Evolutionary conservation across 768 basidiomycete genomes (phyloP).

Genomic region (Tremella fuciformis): DNA sequence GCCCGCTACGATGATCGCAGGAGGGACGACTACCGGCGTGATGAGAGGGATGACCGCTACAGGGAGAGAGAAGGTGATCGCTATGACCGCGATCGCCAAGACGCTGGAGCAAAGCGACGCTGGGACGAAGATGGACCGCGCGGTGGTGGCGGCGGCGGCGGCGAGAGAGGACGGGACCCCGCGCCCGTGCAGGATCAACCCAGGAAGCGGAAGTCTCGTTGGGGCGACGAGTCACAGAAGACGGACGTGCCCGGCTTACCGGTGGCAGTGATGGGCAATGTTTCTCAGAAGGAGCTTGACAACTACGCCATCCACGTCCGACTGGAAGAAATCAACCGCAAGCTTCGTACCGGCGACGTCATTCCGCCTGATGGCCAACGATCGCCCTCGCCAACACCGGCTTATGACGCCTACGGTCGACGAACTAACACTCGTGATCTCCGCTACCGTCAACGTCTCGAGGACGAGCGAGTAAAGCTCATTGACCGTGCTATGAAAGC

Average conservation of each 20-base stretch:
- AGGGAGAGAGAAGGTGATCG: slow-evolving; percentile 5
- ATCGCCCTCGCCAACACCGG: slow-evolving; percentile 93
- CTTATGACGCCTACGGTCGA: slow-evolving; percentile 95
- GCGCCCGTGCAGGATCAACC: slow-evolving; percentile 77
- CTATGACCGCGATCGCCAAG: slow-evolving; percentile 19
- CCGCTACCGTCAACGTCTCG: slow-evolving; percentile 84
- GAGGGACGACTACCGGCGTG: slow-evolving; percentile 26
- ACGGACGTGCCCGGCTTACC: slow-evolving; percentile 83
- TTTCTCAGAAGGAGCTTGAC: slow-evolving; percentile 92
- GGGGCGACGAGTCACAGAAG: slow-evolving; percentile 83
- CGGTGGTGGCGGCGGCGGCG: slow-evolving; percentile 10
- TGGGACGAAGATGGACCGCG: slow-evolving; percentile 8
- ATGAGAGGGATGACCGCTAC: slow-evolving; percentile 13
- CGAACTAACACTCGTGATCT: slow-evolving; percentile 98
- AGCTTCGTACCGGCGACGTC: slow-evolving; percentile 87
- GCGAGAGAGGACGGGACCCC: slow-evolving; percentile 44
- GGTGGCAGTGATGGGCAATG: slow-evolving; percentile 83
- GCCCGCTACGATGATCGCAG: slow-evolving; percentile 17
- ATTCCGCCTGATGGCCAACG: slow-evolving; percentile 93
- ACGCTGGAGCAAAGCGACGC: slow-evolving; percentile 6
- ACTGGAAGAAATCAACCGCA: slow-evolving; percentile 95
- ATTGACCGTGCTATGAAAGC: slow-evolving; percentile 96
- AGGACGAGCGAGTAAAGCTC: slow-evolving; percentile 69
- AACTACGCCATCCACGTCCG: slow-evolving; percentile 95
- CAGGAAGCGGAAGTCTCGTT: slow-evolving; percentile 92